Evolutionary conservation across 495 filamentous ascomycete genomes (phyloP), one percentile per base, ranked within the genome.

Genomic region (Alectoria sarmentosa): DNA sequence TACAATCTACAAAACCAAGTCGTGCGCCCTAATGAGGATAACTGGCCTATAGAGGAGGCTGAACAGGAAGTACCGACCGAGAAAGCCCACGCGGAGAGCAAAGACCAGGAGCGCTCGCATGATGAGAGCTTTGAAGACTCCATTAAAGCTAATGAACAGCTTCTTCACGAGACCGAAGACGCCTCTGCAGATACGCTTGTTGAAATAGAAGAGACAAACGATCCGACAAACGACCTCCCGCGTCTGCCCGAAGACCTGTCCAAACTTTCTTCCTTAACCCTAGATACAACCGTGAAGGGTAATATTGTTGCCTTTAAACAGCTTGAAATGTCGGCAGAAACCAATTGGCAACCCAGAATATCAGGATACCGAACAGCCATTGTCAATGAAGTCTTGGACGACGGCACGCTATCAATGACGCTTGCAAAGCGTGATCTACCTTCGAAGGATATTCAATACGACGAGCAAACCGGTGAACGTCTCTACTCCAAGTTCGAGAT

Each of bases 251-350:
- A 71, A 19, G 86, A 96, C 73, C 54, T 84, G 13, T 75, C 73
- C 17, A 71, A 76, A 34, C 80, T 91, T 26, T 76, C 84, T 11
- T 65, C 73, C 44, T 74, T 96, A 26, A 71, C 72, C 5, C 73
- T 81, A 54, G 79, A 74, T 4, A 78, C 86, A 39, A 80, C 83
- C 23, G 76, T 79, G 42, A 66, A 77, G 6, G 90, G 88, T 15
- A 85, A 88, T 72, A 78, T 92, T 42, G 84, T 98, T 66, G 86
- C 88, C 3, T 98, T 90, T 82, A 90, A 88, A 68, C 82, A 90
- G 62, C 79, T 90, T 61, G 80, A 85, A 36, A 82, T 92, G 70
- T 91, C 89, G 38, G 85, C 84, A 63, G 84, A 79, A 17, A 90
- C 87, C 13, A 88, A 84, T 34, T 96, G 90, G 88, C 82, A 90